Conservation (phyloP, 106 monocot genomes). For the Phalaenopsis aphrodite region DNA sequence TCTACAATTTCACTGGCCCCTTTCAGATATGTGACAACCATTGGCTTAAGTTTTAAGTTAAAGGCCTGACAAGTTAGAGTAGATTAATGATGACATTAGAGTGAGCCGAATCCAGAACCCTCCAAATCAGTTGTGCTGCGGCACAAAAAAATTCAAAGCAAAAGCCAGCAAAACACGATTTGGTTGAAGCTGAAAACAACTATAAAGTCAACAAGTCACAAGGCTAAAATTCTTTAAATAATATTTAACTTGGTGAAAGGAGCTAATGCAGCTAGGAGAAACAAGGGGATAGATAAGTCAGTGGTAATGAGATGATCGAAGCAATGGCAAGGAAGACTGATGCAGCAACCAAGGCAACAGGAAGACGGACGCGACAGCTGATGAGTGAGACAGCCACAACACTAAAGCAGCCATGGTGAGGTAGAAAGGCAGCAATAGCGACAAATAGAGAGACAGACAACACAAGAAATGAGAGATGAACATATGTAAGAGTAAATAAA, state of each 20-base stretch:
- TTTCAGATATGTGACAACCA: not conserved
- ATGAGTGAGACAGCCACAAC: not conserved
- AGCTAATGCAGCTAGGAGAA: not conserved
- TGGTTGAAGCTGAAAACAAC: not conserved
- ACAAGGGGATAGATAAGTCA: not conserved
- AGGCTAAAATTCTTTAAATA: not conserved
- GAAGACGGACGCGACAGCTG: not conserved
- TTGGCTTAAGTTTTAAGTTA: not conserved
- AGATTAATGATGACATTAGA: not conserved
- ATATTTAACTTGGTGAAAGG: not conserved
- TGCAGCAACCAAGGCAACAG: not conserved
- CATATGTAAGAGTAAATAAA: not conserved
- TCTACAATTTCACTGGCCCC: not conserved
- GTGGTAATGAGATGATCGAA: not conserved
- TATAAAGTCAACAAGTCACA: not conserved
- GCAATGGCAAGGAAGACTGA: not conserved
- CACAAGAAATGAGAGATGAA: not conserved
- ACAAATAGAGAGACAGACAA: not conserved
- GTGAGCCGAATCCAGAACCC: not conserved
- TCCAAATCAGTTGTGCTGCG: not conserved
- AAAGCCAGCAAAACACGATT: not conserved
- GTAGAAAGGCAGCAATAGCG: not conserved
- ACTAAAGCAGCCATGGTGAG: not conserved
- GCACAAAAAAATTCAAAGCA: not conserved
- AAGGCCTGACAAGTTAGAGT: not conserved